Conservation (phyloP, 1,139 yeast genomes). For the Hemisphaericaspora xylofermentans region DNA sequence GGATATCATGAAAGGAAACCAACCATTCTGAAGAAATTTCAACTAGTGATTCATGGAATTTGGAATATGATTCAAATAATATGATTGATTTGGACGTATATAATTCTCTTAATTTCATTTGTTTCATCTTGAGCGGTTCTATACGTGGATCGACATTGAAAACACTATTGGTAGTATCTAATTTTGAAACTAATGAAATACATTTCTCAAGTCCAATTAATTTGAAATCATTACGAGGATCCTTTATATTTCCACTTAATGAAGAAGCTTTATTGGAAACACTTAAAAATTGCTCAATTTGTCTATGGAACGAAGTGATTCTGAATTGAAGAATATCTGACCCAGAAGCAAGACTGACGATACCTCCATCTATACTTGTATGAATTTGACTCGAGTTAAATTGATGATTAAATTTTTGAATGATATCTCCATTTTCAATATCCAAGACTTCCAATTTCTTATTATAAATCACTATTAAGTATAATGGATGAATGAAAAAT, state of each 20-base stretch:
- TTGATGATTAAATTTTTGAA: constrained; percentile 42
- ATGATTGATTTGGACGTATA: constrained; percentile 32
- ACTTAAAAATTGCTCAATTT: constrained; percentile 39
- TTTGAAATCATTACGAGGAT: constrained; percentile 30
- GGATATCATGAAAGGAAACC: constrained; percentile 34
- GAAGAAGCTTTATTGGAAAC: constrained; percentile 21
- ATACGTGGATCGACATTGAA: constrained; percentile 22
- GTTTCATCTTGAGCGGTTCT: constrained; percentile 25
- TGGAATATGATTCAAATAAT: constrained; percentile 35
- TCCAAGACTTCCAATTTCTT: constrained; percentile 49
- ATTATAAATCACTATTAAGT: constrained; percentile 39
- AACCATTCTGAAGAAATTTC: constrained; percentile 47
- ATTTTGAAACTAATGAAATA: constrained; percentile 29
- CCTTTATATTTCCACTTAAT: constrained; percentile 20
- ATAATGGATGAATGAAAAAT: constrained; percentile 43
- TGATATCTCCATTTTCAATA: constrained; percentile 38
- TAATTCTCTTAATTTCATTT: constrained; percentile 32
- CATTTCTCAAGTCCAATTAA: constrained; percentile 39
- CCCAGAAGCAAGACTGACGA: constrained; percentile 27
- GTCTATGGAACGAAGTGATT: constrained; percentile 34
- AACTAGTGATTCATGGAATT: constrained; percentile 42
- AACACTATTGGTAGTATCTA: constrained; percentile 17
- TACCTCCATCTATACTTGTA: constrained; percentile 14
- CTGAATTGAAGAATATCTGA: constrained; percentile 31
- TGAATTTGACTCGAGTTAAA: constrained; percentile 26